Percentiles rank a stretch among this genome's conserved stretches.
Conservation (phyloP, 2,329 filamentous ascomycete species). For the Aspergillus eucalypticola region DNA sequence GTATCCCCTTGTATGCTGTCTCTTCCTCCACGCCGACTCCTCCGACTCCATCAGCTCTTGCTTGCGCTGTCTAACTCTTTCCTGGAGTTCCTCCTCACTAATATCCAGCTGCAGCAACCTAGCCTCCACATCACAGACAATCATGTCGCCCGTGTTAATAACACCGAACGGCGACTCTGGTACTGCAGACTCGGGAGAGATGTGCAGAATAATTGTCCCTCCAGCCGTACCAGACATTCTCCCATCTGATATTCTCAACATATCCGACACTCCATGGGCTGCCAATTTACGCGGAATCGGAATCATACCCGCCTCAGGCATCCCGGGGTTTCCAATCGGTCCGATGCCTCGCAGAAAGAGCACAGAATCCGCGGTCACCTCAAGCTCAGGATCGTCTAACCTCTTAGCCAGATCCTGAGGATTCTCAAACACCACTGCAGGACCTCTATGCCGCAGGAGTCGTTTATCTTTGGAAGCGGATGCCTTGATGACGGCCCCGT, state of each 20-base stretch:
- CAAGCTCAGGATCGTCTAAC: slow-evolving; percentile 48
- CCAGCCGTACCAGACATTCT: slow-evolving; percentile 59
- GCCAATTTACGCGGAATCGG: slow-evolving; percentile 53
- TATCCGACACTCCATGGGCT: slow-evolving; percentile 50
- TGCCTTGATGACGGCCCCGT: slow-evolving; percentile 53
- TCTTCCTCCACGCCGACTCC: slow-evolving; percentile 18
- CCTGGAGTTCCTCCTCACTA: slow-evolving; percentile 41
- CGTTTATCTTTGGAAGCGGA: slow-evolving; percentile 51
- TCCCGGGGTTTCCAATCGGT: slow-evolving; percentile 53
- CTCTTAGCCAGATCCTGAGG: slow-evolving; percentile 48
- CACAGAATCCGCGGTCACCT: slow-evolving; percentile 47
- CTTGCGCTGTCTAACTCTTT: slow-evolving; percentile 29
- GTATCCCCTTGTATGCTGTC: slow-evolving; percentile 37
- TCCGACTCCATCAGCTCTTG: neutral
- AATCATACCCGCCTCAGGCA: slow-evolving; percentile 56
- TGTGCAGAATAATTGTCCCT: slow-evolving; percentile 55
- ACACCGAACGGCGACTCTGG: slow-evolving; percentile 39
- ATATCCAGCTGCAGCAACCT: slow-evolving; percentile 42
- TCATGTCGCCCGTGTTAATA: too few species aligned
- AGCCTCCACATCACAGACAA: too few species aligned
- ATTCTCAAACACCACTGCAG: slow-evolving; percentile 51
- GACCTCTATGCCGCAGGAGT: slow-evolving; percentile 47
- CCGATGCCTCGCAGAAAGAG: slow-evolving; percentile 52
- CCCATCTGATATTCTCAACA: slow-evolving; percentile 56
- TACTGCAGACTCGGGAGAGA: slow-evolving; percentile 54